Percentiles rank a stretch among this genome's conserved stretches.
Conservation (phyloP, 1,284 basidiomycete genomes). For the Salmacisia buchloeana region DNA sequence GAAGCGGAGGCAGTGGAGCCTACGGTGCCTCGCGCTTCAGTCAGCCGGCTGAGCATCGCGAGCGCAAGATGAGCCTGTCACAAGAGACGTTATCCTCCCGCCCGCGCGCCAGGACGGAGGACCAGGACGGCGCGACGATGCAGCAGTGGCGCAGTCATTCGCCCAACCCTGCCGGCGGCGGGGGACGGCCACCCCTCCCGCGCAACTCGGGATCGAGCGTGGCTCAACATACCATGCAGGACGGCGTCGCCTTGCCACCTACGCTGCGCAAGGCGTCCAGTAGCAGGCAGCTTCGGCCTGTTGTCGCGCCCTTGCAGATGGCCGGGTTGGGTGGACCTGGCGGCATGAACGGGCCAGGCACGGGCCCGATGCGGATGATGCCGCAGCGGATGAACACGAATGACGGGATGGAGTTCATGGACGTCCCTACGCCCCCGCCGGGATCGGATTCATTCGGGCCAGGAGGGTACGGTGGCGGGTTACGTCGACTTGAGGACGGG, state of each 20-base stretch:
- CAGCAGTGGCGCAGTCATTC: conserved; percentile 41
- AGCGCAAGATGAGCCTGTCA: conserved; percentile 23
- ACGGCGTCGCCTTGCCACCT: neutral
- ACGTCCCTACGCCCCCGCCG: neutral
- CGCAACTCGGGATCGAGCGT: conserved; percentile 20
- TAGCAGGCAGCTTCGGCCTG: conserved; percentile 30
- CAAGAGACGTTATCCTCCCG: conserved; percentile 15
- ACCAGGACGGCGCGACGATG: conserved; percentile 37
- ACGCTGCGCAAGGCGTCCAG: conserved; percentile 36
- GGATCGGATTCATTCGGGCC: neutral
- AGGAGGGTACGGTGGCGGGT: neutral
- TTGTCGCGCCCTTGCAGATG: conserved; percentile 10
- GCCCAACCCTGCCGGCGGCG: conserved; percentile 28
- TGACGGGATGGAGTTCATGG: conserved; percentile 6
- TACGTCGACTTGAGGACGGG: neutral
- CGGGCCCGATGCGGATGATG: neutral
- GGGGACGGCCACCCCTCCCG: conserved; percentile 28
- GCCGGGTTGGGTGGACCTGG: neutral
- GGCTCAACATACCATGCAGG: neutral
- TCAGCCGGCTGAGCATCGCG: conserved; percentile 32
- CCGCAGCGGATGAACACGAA: conserved; percentile 7
- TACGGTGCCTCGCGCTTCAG: conserved; percentile 12
- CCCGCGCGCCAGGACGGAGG: conserved; percentile 37
- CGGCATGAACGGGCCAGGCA: neutral
- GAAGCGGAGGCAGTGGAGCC: neutral